Percentiles rank a stretch among this genome's conserved stretches.
These are phyloP conservation scores for Melocanna baccifera DNA, from an alignment of 176 grass and related monocot species.

Conservation along the genomic window DNA sequence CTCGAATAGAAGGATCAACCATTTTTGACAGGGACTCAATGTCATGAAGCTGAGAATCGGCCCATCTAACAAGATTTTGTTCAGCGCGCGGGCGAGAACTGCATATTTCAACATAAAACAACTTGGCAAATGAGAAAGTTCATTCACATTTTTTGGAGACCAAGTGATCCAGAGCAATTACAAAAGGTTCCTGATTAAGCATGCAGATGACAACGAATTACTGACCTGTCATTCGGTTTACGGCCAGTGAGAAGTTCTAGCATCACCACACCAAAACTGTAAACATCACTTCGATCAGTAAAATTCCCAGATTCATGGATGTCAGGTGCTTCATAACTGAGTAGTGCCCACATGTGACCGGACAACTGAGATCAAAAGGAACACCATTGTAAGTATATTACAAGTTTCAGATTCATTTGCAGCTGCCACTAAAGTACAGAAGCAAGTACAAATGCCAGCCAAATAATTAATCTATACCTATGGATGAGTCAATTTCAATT, in stretches of 20 bases:
- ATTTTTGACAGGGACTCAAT: constrained; percentile 72
- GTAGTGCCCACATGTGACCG: constrained; percentile 46
- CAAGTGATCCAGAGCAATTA: constrained; percentile 19
- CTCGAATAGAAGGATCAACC: constrained; percentile 60
- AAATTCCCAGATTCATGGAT: constrained; percentile 51
- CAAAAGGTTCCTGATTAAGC: constrained; percentile 2
- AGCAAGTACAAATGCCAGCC: neutral
- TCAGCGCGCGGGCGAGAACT: constrained; percentile 65
- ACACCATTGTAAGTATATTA: constrained; percentile 27
- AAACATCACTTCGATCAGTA: constrained; percentile 67
- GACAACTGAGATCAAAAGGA: constrained; percentile 51
- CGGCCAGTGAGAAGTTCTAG: constrained; percentile 83
- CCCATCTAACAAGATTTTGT: constrained; percentile 80
- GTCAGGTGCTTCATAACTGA: constrained; percentile 81
- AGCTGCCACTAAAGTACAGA: neutral
- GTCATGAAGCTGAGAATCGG: constrained; percentile 72
- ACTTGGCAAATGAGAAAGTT: neutral
- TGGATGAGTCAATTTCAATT: neutral
- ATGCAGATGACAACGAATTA: constrained; percentile 19
- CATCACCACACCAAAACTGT: constrained; percentile 92
- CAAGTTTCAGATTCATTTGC: constrained; percentile 8
- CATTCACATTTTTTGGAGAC: neutral
- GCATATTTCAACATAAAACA: constrained; percentile 29
- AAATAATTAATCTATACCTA: constrained; percentile 1
- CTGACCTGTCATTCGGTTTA: constrained; percentile 79